Base-by-base conservation (phyloP, 2,329 filamentous ascomycete genomes). In the Myotisia sp. region DNA sequence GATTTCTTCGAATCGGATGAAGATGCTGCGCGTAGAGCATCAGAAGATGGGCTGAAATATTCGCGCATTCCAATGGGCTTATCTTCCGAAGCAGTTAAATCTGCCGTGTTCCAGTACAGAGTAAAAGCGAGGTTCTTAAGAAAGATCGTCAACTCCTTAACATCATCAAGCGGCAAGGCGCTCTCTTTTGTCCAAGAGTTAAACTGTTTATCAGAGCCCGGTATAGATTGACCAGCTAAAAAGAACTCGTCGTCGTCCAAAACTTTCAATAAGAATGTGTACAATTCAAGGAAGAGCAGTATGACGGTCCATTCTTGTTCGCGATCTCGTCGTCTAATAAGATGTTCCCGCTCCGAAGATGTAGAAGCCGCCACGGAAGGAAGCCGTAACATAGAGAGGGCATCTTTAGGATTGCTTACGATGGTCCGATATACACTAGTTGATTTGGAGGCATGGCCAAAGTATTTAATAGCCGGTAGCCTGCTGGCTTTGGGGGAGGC, bases 221-320 rank as follows among this genome's bases (percentile, higher is more conserved):
- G 22, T n/a, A n/a, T n/a, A n/a, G n/a, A n/a, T 8, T 29, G 8
- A 8, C 27, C 27, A 36, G 68, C 67, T 37, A 74, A 71, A 41
- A 92, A 79, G 51, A 98, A 98, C 47, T 98, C 90, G 44, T 95
- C 87, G 43, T 98, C 90, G 46, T 98, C 90, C 53, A 87, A 92
- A 21, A 95, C 74, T 46, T 90, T 80, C 8, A 95, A 64, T 2
- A 94, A 74, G 52, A 95, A 95, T 2, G 80, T 84, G 52, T 94
- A 98, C 0, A 98, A 69, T 48, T 98, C 90, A 4, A 98, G 67
- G 50, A 98, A 95, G 0, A 98, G 68, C 0, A 95, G 64, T 26
- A 93, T 73, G 1, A 90, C 76, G 12, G 79, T 76, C 90, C 90
- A 98, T 51, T 95, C 84, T 44, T 76, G 70, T 17, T 67, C 58